phyloP scores from a whole-genome alignment of 2,329 filamentous ascomycete genomes.

The Pseudogymnoascus sp. region DNA sequence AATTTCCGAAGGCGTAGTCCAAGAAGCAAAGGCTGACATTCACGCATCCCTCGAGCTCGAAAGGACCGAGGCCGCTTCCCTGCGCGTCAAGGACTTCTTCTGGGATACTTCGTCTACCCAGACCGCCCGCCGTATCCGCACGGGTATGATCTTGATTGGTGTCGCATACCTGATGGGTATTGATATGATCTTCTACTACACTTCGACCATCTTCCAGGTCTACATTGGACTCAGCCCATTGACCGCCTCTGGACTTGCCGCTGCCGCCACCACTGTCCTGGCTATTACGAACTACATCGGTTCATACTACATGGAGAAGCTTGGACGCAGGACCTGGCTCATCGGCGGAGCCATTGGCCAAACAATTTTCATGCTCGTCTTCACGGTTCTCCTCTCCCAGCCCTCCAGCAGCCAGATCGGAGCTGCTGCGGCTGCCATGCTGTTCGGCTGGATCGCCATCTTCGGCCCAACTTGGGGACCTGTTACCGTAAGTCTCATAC shows the following conservation, averaged over 20 bases:
- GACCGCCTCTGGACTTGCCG: slow-evolving; percentile 11
- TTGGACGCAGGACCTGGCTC: slow-evolving; percentile 26
- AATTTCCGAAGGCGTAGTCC: neutral
- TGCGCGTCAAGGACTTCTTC: slow-evolving; percentile 4
- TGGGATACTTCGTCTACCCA: neutral
- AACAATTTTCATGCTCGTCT: slow-evolving; percentile 26
- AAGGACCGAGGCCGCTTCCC: neutral
- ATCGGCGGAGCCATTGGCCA: slow-evolving; percentile 23
- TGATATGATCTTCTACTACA: slow-evolving; percentile 16
- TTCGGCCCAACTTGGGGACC: slow-evolving; percentile 29
- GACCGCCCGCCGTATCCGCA: slow-evolving; percentile 3
- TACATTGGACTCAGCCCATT: slow-evolving; percentile 13
- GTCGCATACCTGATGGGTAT: slow-evolving; percentile 14
- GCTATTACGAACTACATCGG: slow-evolving; percentile 12
- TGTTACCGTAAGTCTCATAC: slow-evolving; percentile 17
- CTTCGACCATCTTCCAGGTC: slow-evolving; percentile 13
- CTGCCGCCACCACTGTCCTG: neutral
- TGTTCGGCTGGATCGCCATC: slow-evolving; percentile 28
- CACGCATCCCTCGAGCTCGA: slow-evolving; percentile 3
- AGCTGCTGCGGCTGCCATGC: slow-evolving; percentile 27
- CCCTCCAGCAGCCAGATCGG: slow-evolving; percentile 14
- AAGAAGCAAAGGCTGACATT: slow-evolving; percentile 1
- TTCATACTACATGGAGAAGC: slow-evolving; percentile 26
- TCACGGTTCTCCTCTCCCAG: slow-evolving; percentile 20
- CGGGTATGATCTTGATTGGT: slow-evolving; percentile 1